A percentile compares a stretch with the other conserved stretches of the same genome.
phyloP scores from a whole-genome alignment of 164 flowering plant species.

The Vitis labrusca region DNA sequence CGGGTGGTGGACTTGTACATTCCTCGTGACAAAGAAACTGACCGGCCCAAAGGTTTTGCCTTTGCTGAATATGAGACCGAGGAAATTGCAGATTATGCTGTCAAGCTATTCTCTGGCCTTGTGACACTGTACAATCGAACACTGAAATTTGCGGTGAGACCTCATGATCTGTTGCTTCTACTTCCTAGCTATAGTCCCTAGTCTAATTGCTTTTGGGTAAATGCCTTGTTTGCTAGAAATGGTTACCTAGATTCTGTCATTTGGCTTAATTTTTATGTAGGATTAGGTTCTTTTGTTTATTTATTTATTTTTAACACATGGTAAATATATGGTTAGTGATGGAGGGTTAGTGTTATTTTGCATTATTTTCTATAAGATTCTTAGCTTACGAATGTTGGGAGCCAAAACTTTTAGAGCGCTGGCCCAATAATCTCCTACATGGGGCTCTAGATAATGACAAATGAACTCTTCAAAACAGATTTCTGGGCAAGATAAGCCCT shows the following conservation, averaged over 20 bases:
- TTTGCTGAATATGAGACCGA: conserved; percentile 88
- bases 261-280: no score
- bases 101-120: conserved; percentile 83
- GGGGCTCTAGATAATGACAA: background rate
- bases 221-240: no score
- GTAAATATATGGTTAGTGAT: no score
- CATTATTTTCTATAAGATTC: no score
- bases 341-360: no score
- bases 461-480: conserved; percentile 50
- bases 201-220: no score
- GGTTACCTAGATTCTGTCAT: no score
- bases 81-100: conserved; percentile 83
- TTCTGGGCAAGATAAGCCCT: conserved; percentile 69
- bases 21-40: conserved; percentile 80
- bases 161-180: background rate
- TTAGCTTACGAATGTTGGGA: no score
- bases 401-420: background rate
- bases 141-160: conserved; percentile 75
- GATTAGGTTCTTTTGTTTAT: background rate
- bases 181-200: no score
- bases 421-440: background rate
- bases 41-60: conserved; percentile 76
- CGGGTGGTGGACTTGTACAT: conserved; percentile 66
- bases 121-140: conserved; percentile 71
- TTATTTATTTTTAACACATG: background rate